Evolutionary conservation across 768 basidiomycete species (phyloP), one percentile per base, ranked within the genome.

Genomic region (Mycena pura): DNA sequence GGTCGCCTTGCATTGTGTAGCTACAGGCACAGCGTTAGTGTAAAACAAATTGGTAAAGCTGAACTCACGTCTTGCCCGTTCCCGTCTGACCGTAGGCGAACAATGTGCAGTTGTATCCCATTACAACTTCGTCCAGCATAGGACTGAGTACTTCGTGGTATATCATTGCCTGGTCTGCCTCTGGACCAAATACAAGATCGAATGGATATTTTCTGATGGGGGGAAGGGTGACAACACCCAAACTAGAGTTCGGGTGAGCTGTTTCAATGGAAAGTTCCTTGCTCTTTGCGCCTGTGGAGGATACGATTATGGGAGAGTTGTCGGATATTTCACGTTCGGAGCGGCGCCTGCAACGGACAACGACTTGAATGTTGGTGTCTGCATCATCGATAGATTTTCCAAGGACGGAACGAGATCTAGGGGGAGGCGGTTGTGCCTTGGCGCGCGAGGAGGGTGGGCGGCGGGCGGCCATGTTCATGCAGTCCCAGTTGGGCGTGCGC

Each of bases 51-150:
- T 39, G n/a, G 25, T 44, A 28, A 49, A 47, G n/a, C 41, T 9
- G 31, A 32, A 80, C 93, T 68, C 73, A 97, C 94, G 97, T 99
- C 79, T 99, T 99, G 21, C 97, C 97, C 0, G 97, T 98, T 1
- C 97, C 97, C 0, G 97, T 99, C 74, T 99, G 97, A 2, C 97
- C 97, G 72, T 99, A 99, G 5, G 96, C 96, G 76, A 99, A 98
- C 21, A 99, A 80, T 0, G 94, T 96, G 72, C 96, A 99, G 71
- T 99, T 99, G 80, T 97, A 99, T 6, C 97, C 97, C 74, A 85
- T 80, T 36, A 98, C 76, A n/a, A 98, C 96, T 72, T 99, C 93
- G 45, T 93, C 88, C 49, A 99, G 80, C 84, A 98, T 92, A 0
- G 95, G 95, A 63, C 85, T 84, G 39, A 98, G 96, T 38, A 98